phyloP scores from a whole-genome alignment of 768 basidiomycete genomes.

The Lentinula guzmanii region DNA sequence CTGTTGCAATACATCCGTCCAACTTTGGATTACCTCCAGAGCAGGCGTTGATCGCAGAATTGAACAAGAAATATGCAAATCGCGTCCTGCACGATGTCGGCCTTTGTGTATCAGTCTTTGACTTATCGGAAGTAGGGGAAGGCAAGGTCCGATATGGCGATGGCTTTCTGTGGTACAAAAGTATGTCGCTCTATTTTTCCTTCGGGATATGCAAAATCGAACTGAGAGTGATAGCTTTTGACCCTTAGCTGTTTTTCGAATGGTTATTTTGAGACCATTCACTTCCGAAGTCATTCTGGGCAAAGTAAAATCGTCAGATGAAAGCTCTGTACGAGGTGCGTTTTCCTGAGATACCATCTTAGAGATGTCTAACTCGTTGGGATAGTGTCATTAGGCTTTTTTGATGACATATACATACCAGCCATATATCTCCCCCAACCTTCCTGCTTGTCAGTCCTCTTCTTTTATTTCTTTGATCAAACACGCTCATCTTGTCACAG shows the following conservation, averaged over 20 bases:
- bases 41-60: conserved; percentile 74
- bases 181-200: conserved; percentile 31
- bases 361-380: background rate
- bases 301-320: conserved; percentile 82
- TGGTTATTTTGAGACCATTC: conserved; percentile 92
- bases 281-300: conserved; percentile 85
- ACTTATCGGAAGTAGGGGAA: conserved; percentile 80
- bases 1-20: conserved; percentile 81
- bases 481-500: conserved; percentile 25
- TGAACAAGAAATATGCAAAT: conserved; percentile 97
- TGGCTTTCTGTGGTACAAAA: conserved; percentile 91
- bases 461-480: background rate
- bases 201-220: background rate
- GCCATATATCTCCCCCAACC: conserved; percentile 75
- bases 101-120: conserved; percentile 86
- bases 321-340: conserved; percentile 80
- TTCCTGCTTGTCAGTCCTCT: conserved; percentile 58
- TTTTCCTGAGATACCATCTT: conserved; percentile 5
- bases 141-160: conserved; percentile 94
- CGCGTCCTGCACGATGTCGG: conserved; percentile 87
- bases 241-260: conserved; percentile 70
- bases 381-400: conserved; percentile 83
- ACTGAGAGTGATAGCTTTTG: background rate
- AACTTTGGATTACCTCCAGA: conserved; percentile 76
- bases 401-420: conserved; percentile 90